phyloP scores from a whole-genome alignment of 192 early-diverging fungal genomes.

The Rhizoclosmatium globosum region DNA sequence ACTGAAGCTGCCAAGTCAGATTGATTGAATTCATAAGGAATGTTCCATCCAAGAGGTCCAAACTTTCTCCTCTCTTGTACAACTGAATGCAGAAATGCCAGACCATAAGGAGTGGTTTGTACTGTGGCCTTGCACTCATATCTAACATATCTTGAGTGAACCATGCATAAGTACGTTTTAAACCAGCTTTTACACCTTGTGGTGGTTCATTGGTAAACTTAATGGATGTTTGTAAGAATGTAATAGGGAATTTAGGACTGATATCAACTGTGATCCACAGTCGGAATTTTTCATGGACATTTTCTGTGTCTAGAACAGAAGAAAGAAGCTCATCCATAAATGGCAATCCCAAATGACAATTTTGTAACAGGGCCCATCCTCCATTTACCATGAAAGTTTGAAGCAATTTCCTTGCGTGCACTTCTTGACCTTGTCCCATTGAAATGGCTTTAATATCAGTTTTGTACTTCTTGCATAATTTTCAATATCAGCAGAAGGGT shows the following conservation, averaged over 20 bases:
- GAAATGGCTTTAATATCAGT: constrained; percentile 75
- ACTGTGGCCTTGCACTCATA: constrained; percentile 69
- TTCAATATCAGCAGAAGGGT: constrained; percentile 73
- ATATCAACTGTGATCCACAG: constrained; percentile 74
- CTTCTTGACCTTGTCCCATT: constrained; percentile 76
- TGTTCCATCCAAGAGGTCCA: constrained; percentile 74
- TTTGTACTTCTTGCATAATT: constrained; percentile 70
- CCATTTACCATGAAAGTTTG: constrained; percentile 69
- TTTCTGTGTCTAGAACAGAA: constrained; percentile 64
- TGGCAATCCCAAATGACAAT: constrained; percentile 72
- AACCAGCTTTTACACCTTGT: constrained; percentile 71
- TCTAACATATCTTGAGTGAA: constrained; percentile 76
- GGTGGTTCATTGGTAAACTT: constrained; percentile 77
- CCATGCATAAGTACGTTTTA: constrained; percentile 73
- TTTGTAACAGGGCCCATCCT: constrained; percentile 71
- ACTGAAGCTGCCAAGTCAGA: constrained; percentile 69
- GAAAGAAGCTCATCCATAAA: constrained; percentile 71
- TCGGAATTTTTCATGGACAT: constrained; percentile 70
- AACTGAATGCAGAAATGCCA: constrained; percentile 72
- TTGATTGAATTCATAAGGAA: constrained; percentile 78
- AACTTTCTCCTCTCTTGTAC: constrained; percentile 73
- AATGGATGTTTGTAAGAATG: constrained; percentile 70
- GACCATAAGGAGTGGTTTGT: constrained; percentile 71
- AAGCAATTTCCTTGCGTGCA: constrained; percentile 69
- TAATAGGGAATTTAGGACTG: constrained; percentile 68